Base-by-base conservation (phyloP, 805 yeast species). In the Martiniozyma abietophila region DNA sequence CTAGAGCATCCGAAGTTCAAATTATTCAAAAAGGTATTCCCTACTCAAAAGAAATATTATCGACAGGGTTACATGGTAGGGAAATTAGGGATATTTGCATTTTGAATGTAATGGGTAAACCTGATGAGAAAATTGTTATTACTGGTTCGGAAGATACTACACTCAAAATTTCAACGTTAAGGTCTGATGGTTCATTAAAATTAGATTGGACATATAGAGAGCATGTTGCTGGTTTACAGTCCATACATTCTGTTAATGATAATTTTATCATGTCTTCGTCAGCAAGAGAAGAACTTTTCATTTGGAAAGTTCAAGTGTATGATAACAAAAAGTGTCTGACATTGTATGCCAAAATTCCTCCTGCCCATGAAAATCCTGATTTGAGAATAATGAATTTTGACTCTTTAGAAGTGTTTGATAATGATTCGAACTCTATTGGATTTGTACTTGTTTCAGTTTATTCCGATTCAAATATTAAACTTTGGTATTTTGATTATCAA, bases 71-170 rank as follows among this genome's bases (percentile, higher is more conserved):
- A 1, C 97, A 92, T 54, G 98, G 98, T 1, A 69, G 97, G 42
- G 98, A 92, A 54, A 72, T 89, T 5, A 66, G 98, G 45, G 82
- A 76, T 36, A 62, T 88, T 11, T 67, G 80, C 2, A 64, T 78
- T n/a, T 64, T 71, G 6, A 28, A 41, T 6, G 41, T 36, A 3
- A 22, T 32, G 8, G 53, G 54, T 6, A 32, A 42, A 0, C 54
- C 56, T 31, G 21, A 36, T 10, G 57, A 59, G 6, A 53, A 56
- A 14, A 47, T 80, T 4, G 49, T 85, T 15, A 68, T 83, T 21
- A 75, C 89, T 4, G 97, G 85, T 4, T 77, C 95, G 0, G 98
- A 92, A 53, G 98, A 92, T 50, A 81, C 96, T 0, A 70, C 84
- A 0, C 58, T 92, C 5, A 69, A 73, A 39, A 43, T 89, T n/a